These are phyloP conservation scores for Blechomonas ayalai DNA, from an alignment of 208 protist species.

Conservation along the genomic window DNA sequence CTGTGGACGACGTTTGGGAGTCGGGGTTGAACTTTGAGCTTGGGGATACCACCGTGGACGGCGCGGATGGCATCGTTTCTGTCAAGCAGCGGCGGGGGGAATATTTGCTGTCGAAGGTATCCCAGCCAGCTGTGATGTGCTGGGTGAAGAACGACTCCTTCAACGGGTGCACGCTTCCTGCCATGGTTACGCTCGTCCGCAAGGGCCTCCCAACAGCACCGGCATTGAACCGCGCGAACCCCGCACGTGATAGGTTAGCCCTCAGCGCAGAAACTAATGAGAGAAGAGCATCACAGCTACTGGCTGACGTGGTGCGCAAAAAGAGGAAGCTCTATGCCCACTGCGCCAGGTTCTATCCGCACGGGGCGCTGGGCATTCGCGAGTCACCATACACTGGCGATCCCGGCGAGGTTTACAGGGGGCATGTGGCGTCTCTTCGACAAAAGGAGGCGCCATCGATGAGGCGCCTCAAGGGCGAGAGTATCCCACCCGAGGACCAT, in stretches of 20 bases:
- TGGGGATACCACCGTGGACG: not conserved
- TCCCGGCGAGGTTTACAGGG: conserved; percentile 18
- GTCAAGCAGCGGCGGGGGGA: not conserved
- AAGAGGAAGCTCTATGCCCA: conserved; percentile 7
- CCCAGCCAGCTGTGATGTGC: not conserved
- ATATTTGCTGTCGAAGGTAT: not conserved
- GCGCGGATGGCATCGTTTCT: not conserved
- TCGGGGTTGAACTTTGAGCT: conserved; percentile 2
- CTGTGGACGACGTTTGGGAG: conserved; percentile 12
- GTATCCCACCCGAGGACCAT: conserved; percentile 8
- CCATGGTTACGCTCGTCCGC: not conserved
- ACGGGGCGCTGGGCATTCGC: conserved; percentile 29
- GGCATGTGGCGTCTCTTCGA: conserved; percentile 2
- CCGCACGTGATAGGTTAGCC: conserved; percentile 1
- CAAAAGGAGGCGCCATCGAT: conserved; percentile 1
- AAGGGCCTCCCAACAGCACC: not conserved
- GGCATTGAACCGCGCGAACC: conserved; percentile 6
- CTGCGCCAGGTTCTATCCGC: conserved; percentile 13
- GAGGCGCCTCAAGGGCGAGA: not conserved
- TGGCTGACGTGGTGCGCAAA: not conserved
- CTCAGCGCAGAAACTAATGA: conserved; percentile 2
- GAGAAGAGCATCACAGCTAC: not conserved
- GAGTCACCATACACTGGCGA: conserved; percentile 27
- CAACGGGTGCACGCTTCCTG: not conserved
- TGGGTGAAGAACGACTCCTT: not conserved